Conservation (phyloP, 176 grass and related monocot genomes). For the Melocanna baccifera region DNA sequence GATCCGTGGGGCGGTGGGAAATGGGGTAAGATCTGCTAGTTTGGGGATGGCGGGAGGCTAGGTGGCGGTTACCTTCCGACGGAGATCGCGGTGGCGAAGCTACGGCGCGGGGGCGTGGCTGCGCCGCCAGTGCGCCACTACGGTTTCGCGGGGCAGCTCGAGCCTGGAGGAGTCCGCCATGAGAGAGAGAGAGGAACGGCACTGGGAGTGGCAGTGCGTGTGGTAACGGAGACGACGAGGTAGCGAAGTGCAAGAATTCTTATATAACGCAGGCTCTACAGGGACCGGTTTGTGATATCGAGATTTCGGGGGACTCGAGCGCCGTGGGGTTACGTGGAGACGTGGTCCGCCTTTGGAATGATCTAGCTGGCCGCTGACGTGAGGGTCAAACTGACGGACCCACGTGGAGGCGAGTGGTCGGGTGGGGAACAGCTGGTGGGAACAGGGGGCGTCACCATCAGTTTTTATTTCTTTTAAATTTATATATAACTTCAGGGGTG, state of each 20-base stretch:
- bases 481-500: too few species aligned
- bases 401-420: slow-evolving; percentile 18
- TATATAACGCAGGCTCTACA: not conserved
- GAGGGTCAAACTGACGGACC: slow-evolving; percentile 16
- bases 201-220: slow-evolving; percentile 11
- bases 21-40: slow-evolving; percentile 40
- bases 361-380: slow-evolving; percentile 31
- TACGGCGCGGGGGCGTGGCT: slow-evolving; percentile 36
- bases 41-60: not conserved
- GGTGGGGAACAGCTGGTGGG: slow-evolving; percentile 31
- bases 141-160: slow-evolving; percentile 36
- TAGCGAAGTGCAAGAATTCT: slow-evolving; percentile 15
- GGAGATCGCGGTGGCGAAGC: slow-evolving; percentile 25
- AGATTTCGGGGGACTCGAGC: not conserved
- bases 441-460: not conserved
- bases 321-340: slow-evolving; percentile 34
- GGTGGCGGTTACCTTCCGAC: slow-evolving; percentile 23
- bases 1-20: not conserved
- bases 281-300: not conserved
- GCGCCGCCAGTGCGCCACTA: slow-evolving; percentile 41
- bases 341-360: slow-evolving; percentile 29
- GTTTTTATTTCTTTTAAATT: not conserved
- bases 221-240: slow-evolving; percentile 43
- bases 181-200: slow-evolving; percentile 17
- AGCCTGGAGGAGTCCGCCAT: slow-evolving; percentile 40